Evolutionary conservation across 2,329 filamentous ascomycete genomes (phyloP), one percentile per base, ranked within the genome.

Genomic region (Zasmidium cellare): DNA sequence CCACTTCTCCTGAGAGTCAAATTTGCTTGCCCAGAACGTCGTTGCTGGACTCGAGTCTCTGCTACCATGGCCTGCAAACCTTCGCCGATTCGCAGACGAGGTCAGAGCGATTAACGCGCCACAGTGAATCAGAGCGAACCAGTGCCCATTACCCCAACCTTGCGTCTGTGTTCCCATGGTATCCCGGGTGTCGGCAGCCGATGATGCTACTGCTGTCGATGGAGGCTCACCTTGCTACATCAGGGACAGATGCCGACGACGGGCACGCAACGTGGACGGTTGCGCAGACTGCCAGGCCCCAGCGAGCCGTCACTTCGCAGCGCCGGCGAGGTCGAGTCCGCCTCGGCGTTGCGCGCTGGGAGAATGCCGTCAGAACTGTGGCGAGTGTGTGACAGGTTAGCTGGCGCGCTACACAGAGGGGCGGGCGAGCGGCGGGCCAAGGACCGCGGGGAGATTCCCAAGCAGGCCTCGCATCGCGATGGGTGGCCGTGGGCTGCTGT

Each of bases 71-170:
- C 50, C 47, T 51, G 52, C 51, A 31, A 55, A 54, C 24, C 41
- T 54, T 50, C 28, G 51, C 55, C 45, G 55, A 57, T 53, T 60
- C 46, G 54, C 19, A 56, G 44, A 38, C 25, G 23, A 20, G 25
- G 22, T 46, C 46, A 48, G 11, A 52, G 50, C 54, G 50, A 59
- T 55, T 47, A 22, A 56, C 28, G 53, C 57, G 57, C 53, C 57
- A 59, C 53, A 51, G 31, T 53, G 23, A 45, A 52, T 23, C 22
- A 49, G 20, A 55, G 35, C 35, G 35, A 41, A 41, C 35, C 35
- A n/a, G 6, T 41, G 11, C 25, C 7, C 35, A 9, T 14, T 18
- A 41, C 35, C 35, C 35, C 35, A 41, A 41, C 35, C 35, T 41
- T 41, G 35, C 35, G 35, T 18, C 35, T 20, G 47, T 56, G 47